A percentile compares a stretch with the other conserved stretches of the same genome.
Conservation (phyloP, 352 stramenopile genomes). For the Thalassiosira ordinaria region DNA sequence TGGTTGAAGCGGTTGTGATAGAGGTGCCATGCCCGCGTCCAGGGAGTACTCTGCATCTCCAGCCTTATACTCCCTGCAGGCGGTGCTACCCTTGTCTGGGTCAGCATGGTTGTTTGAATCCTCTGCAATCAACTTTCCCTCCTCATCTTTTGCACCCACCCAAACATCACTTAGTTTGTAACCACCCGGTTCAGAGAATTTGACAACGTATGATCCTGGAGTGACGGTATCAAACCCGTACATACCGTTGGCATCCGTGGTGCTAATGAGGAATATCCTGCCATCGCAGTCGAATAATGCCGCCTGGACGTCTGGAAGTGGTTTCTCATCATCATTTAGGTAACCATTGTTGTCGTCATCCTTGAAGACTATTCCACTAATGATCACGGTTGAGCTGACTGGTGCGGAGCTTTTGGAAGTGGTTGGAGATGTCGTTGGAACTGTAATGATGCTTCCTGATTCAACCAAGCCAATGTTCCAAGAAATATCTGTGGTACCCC, state of each 20-base stretch:
- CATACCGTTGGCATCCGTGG: conserved; percentile 56
- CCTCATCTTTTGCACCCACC: conserved; percentile 38
- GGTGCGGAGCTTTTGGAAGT: not conserved
- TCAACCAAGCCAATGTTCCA: conserved; percentile 42
- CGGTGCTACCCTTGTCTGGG: conserved; percentile 27
- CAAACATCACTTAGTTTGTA: conserved; percentile 35
- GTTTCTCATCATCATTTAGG: conserved; percentile 43
- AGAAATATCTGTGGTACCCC: conserved; percentile 34
- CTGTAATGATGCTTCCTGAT: not conserved
- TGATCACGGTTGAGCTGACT: not conserved
- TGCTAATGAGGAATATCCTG: conserved; percentile 8
- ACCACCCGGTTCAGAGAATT: conserved; percentile 36
- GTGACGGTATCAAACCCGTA: conserved; percentile 45
- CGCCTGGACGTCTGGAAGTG: conserved; percentile 27
- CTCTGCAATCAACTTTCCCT: conserved; percentile 25
- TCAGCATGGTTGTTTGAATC: conserved; percentile 45
- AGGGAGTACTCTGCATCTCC: conserved; percentile 30
- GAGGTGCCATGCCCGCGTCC: conserved; percentile 45
- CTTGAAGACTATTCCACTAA: conserved; percentile 52
- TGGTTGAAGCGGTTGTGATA: conserved; percentile 1
- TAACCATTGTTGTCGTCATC: conserved; percentile 55
- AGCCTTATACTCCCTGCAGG: conserved; percentile 30
- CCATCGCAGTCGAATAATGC: conserved; percentile 50
- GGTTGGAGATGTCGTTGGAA: not conserved
- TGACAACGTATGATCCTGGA: conserved; percentile 35